Base-by-base conservation (phyloP, 176 grass and related monocot species). In the Pontederia crassipes region DNA sequence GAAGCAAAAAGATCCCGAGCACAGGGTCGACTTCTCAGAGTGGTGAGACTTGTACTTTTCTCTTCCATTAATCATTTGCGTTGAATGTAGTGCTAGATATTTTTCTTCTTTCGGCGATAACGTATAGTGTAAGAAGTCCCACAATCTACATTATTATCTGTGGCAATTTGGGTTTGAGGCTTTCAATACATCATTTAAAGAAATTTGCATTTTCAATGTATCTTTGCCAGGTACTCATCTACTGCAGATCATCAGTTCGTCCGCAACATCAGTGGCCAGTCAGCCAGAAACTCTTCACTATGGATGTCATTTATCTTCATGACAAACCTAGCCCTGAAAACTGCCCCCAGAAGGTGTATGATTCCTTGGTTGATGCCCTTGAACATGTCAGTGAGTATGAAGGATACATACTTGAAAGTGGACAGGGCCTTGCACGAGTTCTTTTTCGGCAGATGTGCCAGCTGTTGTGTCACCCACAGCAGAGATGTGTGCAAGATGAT, bases 351-450 rank as follows among this genome's bases (percentile, higher is more conserved):
- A 85, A 88, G 15, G 84, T 97, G 58, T 97, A 91, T 67, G 93
- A 97, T 64, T 10, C 55, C 45, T 59, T 97, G 28, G 93, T 97
- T 29, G 93, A 97, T 70, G 73, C 68, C 14, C 81, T 92, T 2
- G 93, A 97, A 56, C 93, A 97, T 50, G 93, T 97, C 9, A 88
- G 72, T 49, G 83, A 97, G 77, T 81, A 88, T 10, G 93, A 97
- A 75, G 93, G 93, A 6, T 97, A 91, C 67, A 85, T 97, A 70
- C 77, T 92, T 17, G 93, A 97, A 77, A 83, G 70, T 28, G 87
- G 87, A 52, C 93, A 98, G 63, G 84, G 93, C 46, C 76, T 92
- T 54, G 72, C 93, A 10, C 67, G 87, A 0, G 77, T 98, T 17
- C 71, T 92, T 15, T 91, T 91, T 57, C 81, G 87, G 29, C 84